These are phyloP conservation scores for Magnaporthales sp. DNA, from an alignment of 2,329 filamentous ascomycete genomes.

Conservation along the genomic window DNA sequence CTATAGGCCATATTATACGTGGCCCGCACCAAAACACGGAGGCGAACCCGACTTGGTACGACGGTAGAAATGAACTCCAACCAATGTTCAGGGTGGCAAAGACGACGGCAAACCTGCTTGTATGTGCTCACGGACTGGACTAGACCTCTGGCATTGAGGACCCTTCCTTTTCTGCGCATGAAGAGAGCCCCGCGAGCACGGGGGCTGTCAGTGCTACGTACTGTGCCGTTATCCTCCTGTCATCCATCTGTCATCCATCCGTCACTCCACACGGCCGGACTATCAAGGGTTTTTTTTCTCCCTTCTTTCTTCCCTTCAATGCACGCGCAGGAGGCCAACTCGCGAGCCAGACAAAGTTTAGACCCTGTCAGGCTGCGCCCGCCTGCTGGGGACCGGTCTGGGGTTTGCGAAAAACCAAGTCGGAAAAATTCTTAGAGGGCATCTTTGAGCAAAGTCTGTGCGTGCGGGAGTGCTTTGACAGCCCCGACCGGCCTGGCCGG, in stretches of 20 bases:
- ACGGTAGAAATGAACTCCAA: not conserved
- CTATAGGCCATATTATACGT: not conserved
- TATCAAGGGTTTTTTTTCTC: not conserved
- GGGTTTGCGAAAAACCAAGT: not conserved
- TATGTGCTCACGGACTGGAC: not conserved
- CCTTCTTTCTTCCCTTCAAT: too few species aligned
- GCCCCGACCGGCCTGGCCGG: too few species aligned
- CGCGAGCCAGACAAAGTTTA: not conserved
- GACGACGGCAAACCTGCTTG: not conserved
- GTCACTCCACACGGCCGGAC: not conserved
- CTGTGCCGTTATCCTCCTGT: not conserved
- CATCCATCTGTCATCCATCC: not conserved
- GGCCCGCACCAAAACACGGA: not conserved
- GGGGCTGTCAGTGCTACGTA: too few species aligned
- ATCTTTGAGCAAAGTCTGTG: not conserved
- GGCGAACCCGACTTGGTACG: not conserved
- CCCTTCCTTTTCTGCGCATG: not conserved
- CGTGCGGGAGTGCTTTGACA: not conserved
- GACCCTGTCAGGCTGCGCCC: not conserved
- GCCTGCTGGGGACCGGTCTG: not conserved
- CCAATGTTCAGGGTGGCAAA: not conserved
- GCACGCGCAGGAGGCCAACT: not conserved
- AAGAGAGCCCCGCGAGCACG: not conserved
- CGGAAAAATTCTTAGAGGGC: not conserved
- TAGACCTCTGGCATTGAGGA: not conserved